A percentile compares a stretch with the other conserved stretches of the same genome.
Evolutionary conservation across 1,284 basidiomycete genomes (phyloP).

Genomic region (Xerocomus amazonicus): DNA sequence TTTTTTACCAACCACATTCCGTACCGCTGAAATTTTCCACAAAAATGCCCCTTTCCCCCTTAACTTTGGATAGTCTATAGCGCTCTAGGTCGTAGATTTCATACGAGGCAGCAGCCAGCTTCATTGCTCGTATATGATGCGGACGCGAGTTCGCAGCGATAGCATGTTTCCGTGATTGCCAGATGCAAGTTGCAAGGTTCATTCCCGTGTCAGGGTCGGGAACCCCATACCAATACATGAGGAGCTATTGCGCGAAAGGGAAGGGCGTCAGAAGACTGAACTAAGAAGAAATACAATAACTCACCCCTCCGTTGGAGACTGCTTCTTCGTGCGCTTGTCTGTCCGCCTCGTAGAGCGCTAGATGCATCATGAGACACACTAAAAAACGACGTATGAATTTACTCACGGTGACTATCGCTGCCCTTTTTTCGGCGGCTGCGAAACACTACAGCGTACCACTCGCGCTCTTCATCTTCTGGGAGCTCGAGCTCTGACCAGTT

Average conservation of each 20-base stretch:
- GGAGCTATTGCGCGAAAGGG: conserved; percentile 43
- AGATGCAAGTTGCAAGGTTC: conserved; percentile 94
- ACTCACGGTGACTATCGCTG: conserved; percentile 65
- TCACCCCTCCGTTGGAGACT: conserved; percentile 76
- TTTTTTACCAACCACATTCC: conserved; percentile 67
- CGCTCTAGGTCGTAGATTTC: conserved; percentile 79
- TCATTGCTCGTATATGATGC: conserved; percentile 80
- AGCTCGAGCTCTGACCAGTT: conserved; percentile 79
- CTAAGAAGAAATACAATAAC: conserved; percentile 17
- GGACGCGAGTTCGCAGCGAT: conserved; percentile 75
- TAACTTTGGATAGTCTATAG: conserved; percentile 62
- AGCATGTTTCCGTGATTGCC: conserved; percentile 84
- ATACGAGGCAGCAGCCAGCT: conserved; percentile 72
- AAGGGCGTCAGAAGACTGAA: conserved; percentile 4
- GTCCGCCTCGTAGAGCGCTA: conserved; percentile 84
- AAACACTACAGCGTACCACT: conserved; percentile 91
- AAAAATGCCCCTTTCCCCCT: conserved; percentile 52
- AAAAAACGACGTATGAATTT: conserved; percentile 1
- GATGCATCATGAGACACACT: conserved; percentile 11
- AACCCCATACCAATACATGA: conserved; percentile 90
- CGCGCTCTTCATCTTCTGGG: conserved; percentile 66
- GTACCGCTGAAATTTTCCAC: conserved; percentile 60
- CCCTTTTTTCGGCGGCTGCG: conserved; percentile 72
- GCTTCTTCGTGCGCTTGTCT: conserved; percentile 87
- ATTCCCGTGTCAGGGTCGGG: conserved; percentile 70